phyloP scores from a whole-genome alignment of 495 filamentous ascomycete species.

The Thermothielavioides terrestris region DNA sequence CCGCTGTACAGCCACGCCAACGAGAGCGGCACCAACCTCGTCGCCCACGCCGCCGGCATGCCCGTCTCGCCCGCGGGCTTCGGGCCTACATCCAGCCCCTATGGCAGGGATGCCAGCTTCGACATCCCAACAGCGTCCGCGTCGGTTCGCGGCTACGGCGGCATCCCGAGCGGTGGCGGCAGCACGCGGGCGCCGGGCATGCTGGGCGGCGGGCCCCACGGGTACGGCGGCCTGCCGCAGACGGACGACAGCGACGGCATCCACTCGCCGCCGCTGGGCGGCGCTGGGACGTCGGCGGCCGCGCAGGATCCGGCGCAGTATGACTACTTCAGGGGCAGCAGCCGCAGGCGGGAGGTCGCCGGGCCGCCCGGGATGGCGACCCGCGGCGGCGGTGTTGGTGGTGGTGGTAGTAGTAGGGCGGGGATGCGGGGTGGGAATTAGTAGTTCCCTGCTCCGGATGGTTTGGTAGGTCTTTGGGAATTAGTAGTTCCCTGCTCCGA shows the following conservation, averaged over 20 bases:
- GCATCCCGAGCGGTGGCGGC: not conserved
- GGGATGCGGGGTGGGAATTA: conserved; percentile 24
- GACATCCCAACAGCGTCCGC: conserved; percentile 15
- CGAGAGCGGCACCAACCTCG: conserved; percentile 37
- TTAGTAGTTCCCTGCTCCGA: no score
- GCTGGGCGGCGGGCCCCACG: conserved; percentile 44
- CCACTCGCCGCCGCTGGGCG: conserved; percentile 21
- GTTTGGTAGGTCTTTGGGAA: no score
- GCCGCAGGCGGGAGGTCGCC: not conserved
- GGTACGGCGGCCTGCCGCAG: conserved; percentile 46
- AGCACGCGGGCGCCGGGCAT: conserved; percentile 23
- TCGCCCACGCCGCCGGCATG: conserved; percentile 35
- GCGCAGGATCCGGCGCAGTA: conserved; percentile 23
- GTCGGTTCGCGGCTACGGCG: no score
- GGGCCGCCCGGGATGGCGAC: conserved; percentile 14
- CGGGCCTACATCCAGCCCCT: conserved; percentile 15
- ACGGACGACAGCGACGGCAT: conserved; percentile 29
- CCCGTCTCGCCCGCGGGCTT: conserved; percentile 25
- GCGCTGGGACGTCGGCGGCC: no score
- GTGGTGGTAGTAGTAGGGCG: conserved; percentile 7
- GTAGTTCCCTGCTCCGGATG: not conserved
- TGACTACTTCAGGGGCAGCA: conserved; percentile 28
- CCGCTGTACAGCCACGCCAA: conserved; percentile 33
- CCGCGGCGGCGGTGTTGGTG: not conserved
- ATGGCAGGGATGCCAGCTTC: conserved; percentile 22